Base-by-base conservation (phyloP, 805 yeast species). In the Yarrowia keelungensis region DNA sequence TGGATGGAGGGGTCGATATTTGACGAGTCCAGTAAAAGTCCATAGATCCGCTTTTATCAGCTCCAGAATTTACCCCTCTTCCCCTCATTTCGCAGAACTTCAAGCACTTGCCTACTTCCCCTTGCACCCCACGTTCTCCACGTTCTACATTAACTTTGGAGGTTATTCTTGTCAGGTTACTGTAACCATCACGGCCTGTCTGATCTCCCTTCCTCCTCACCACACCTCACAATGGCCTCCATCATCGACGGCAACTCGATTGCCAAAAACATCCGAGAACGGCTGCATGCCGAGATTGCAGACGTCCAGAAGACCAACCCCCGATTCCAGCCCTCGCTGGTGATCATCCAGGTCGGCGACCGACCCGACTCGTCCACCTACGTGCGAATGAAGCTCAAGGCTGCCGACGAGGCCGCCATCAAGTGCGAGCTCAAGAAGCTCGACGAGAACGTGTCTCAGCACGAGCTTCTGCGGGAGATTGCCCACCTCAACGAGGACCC, bases 351-450 rank as follows among this genome's bases (percentile, higher is more conserved):
- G 80, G 96, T 95, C 47, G 98, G 98, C 51, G 83, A 83, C 61
- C 84, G 98, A 72, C 96, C 96, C 14, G 99, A 94, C 78, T 92
- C 97, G 2, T 86, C 92, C 12, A 91, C 97, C 8, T 94, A 94
- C 79, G 98, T 94, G 68, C 86, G 89, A 70, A 91, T 94, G 87
- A 94, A 94, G 80, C 82, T 92, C 71, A 91, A 89, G 80, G 96
- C 97, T 11, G 97, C 97, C 19, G 81, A 84, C 61, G 91, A 90
- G 71, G 92, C 96, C 45, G 89, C 89, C 69, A 90, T 95, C 70
- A 81, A 81, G 47, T 91, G 96, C 70, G 82, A 83, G 22, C 81
- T 91, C 70, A 74, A 89, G 71, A 87, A 86, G 72, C 84, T 91
- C 69, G 86, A 87, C 53, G 92, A 86, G 67, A 80, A 81, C 49